Evolutionary conservation across 2,329 filamentous ascomycete genomes (phyloP).

Genomic region (Paraphaeosphaeria minitans): DNA sequence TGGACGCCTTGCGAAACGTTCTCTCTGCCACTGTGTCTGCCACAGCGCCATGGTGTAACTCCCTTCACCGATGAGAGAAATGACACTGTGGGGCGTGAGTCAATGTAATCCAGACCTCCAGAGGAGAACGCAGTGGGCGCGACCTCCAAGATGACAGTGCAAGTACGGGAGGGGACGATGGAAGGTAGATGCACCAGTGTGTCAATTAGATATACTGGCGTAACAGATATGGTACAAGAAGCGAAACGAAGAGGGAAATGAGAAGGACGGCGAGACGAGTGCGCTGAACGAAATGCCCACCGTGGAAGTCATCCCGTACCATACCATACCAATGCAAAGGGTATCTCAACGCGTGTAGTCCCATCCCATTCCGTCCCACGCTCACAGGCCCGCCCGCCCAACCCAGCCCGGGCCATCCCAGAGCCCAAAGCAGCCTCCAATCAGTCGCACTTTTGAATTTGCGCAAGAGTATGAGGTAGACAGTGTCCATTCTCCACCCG

Average conservation of each 20-base stretch:
- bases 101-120: too few relatives aligned
- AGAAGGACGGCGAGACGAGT: not conserved
- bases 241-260: not conserved
- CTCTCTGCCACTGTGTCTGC: too few relatives aligned
- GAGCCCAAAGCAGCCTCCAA: constrained; percentile 3
- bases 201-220: not conserved
- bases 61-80: not conserved
- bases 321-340: not conserved
- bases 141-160: too few relatives aligned
- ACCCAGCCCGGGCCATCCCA: constrained; percentile 16
- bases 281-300: too few relatives aligned
- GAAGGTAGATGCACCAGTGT: not conserved
- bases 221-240: constrained; percentile 3
- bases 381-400: not conserved
- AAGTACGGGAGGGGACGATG: too few relatives aligned
- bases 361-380: not conserved
- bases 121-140: too few relatives aligned
- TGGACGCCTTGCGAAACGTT: too few relatives aligned
- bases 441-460: not conserved
- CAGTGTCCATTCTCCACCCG: not conserved
- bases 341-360: not conserved
- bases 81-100: not conserved
- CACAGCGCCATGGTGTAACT: too few relatives aligned
- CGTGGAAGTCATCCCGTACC: not conserved
- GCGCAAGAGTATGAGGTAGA: not conserved